Evolutionary conservation across 805 yeast genomes (phyloP), one percentile per base, ranked within the genome.

Genomic region (Starmerella lactis-condensi): DNA sequence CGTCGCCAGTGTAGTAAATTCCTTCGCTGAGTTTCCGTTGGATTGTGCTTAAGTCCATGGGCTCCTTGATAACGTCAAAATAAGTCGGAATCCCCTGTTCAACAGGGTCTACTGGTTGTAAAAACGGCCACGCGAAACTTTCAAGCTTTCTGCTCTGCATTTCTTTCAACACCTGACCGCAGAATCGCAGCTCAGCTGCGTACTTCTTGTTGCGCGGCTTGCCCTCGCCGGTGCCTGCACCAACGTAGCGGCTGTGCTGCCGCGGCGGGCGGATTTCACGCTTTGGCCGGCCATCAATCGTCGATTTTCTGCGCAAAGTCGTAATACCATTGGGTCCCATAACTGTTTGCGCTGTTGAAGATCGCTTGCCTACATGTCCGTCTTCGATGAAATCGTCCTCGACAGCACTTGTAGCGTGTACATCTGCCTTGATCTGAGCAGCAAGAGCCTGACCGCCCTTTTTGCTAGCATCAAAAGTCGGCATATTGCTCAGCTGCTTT

Each of bases 251-350:
- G 51, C 89, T 95, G 49, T 79, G 79, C 20, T 93, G 78, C 49
- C 77, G 75, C 32, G 98, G 98, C 3, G 98, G 98, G 52, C 83
- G 95, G 29, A 89, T 81, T 43, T 81, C 89, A 43, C 98, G 69
- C 55, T 85, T 85, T 23, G 96, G 96, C 43, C 98, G 65, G 19
- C 83, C 89, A 31, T 72, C 77, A 18, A 54, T 38, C 5, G 42
- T 70, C 20, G 75, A 69, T 38, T 81, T 92, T 35, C 85, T 65
- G 51, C 92, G 66, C 30, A 75, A 65, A n/a, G 58, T 57, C 8
- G 76, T 77, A 14, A 67, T 61, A 11, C 71, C 75, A 26, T 36
- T 37, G 16, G 39, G 42, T 4, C 41, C 42, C 10, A 40, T 22
- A 1, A 40, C 38, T 2, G 43, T 32, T 11, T 39, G 37, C 9